Evolutionary conservation across 2,329 filamentous ascomycete genomes (phyloP).

Genomic region (Chaetomium sp.): DNA sequence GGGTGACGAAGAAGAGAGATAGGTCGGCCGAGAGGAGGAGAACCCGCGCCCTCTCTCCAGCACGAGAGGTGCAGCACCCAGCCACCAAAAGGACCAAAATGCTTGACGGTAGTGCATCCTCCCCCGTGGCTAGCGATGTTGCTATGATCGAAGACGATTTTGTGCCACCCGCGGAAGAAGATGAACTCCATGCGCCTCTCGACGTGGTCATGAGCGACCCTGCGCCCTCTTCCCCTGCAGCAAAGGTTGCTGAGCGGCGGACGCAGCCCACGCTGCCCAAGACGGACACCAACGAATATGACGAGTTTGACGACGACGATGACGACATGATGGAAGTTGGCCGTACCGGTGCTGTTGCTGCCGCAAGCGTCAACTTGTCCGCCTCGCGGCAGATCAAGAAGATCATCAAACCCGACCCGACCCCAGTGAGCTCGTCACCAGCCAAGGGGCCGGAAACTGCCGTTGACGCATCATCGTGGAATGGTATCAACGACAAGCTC

Average conservation of each 20-base stretch:
- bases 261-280: conserved; percentile 53
- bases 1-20: conserved; percentile 62
- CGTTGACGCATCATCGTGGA: conserved; percentile 85
- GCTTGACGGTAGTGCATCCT: conserved; percentile 52
- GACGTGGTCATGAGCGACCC: conserved; percentile 82
- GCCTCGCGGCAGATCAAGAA: conserved; percentile 79
- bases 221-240: conserved; percentile 82
- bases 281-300: conserved; percentile 60
- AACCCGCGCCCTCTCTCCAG: conserved; percentile 77
- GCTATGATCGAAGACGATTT: conserved; percentile 55
- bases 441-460: conserved; percentile 58
- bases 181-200: conserved; percentile 52
- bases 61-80: conserved; percentile 56
- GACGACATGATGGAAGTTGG: conserved; percentile 88
- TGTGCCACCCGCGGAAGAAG: conserved; percentile 57
- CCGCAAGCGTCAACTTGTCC: conserved; percentile 79
- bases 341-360: conserved; percentile 69
- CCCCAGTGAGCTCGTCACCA: conserved; percentile 77
- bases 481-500: conserved; percentile 78
- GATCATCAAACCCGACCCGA: conserved; percentile 66
- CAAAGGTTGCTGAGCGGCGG: conserved; percentile 76
- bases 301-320: conserved; percentile 67
- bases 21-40: conserved; percentile 78
- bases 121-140: conserved; percentile 54
- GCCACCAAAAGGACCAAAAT: conserved; percentile 60